phyloP scores from a whole-genome alignment of 495 filamentous ascomycete genomes.

The Penicillium coprophilum region DNA sequence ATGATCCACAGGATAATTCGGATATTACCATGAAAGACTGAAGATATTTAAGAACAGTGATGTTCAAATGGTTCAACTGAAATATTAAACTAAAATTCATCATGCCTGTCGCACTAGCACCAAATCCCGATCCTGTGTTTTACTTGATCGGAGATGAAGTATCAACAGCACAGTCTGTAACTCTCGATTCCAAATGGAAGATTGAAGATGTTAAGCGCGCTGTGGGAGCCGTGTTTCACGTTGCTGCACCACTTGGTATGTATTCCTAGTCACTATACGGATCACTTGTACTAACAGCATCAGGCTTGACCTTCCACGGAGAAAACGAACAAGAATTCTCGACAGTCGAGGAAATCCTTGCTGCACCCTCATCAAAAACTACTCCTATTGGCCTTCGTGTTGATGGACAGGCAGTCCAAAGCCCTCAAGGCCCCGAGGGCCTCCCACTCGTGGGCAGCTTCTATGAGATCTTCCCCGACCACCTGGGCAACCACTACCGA shows the following conservation, averaged over 20 bases:
- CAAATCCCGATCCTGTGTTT: conserved; percentile 11
- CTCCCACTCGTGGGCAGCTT: conserved; percentile 52
- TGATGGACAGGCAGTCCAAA: conserved; percentile 43
- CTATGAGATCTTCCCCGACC: conserved; percentile 59
- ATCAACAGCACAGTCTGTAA: conserved; percentile 20
- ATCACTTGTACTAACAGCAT: not conserved
- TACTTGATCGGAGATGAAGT: conserved; percentile 28
- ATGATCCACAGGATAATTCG: conserved; percentile 4
- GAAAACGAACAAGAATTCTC: conserved; percentile 25
- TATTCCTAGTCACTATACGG: not conserved
- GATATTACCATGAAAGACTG: not conserved
- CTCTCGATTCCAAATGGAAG: conserved; percentile 25
- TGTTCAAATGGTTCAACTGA: not conserved
- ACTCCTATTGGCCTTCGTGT: conserved; percentile 42
- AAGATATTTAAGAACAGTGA: conserved; percentile 1
- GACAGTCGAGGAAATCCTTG: conserved; percentile 29
- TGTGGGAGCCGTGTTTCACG: conserved; percentile 23
- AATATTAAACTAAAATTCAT: not conserved
- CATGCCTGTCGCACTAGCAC: conserved; percentile 8
- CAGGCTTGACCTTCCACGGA: conserved; percentile 41
- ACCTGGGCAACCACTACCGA: conserved; percentile 58
- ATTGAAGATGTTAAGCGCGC: conserved; percentile 28
- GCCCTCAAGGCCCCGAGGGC: conserved; percentile 46
- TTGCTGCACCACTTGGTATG: conserved; percentile 25
- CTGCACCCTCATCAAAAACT: conserved; percentile 11